Evolutionary conservation across 1,284 basidiomycete species (phyloP).

Genomic region (Calocybe gambosa): DNA sequence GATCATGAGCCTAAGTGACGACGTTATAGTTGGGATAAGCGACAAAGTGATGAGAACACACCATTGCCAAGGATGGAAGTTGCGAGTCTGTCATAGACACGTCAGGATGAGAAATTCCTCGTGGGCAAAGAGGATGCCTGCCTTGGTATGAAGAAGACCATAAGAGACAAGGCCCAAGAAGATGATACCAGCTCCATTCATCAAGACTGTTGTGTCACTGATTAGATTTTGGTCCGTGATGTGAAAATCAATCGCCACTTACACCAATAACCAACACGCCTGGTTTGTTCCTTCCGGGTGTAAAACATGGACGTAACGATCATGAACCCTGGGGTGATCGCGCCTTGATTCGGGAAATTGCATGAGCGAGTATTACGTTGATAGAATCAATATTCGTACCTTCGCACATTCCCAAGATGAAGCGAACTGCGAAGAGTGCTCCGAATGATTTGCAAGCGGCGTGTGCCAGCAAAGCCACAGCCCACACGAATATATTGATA

Average conservation of each 20-base stretch:
- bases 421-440: conserved; percentile 59
- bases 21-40: background rate
- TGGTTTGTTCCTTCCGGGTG: conserved; percentile 68
- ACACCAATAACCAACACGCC: conserved; percentile 75
- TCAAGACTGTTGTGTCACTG: conserved; percentile 37
- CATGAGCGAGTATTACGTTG: background rate
- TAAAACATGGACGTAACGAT: conserved; percentile 63
- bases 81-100: conserved; percentile 20
- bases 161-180: conserved; percentile 70
- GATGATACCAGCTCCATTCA: conserved; percentile 61
- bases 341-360: conserved; percentile 42
- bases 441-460: conserved; percentile 71
- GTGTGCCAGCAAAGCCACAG: conserved; percentile 55
- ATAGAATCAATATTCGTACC: conserved; percentile 23
- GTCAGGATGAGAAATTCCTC: background rate
- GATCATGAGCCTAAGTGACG: no score
- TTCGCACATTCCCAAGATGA: conserved; percentile 72
- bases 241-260: conserved; percentile 23
- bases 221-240: conserved; percentile 11
- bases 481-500: conserved; percentile 70
- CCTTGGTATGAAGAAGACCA: conserved; percentile 53
- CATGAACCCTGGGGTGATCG: conserved; percentile 79
- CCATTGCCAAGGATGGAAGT: conserved; percentile 43
- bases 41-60: conserved; percentile 10
- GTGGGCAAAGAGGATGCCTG: conserved; percentile 12